Evolutionary conservation across 1,139 yeast species (phyloP), one percentile per base, ranked within the genome.

Genomic region (Blastobotrys persicus): DNA sequence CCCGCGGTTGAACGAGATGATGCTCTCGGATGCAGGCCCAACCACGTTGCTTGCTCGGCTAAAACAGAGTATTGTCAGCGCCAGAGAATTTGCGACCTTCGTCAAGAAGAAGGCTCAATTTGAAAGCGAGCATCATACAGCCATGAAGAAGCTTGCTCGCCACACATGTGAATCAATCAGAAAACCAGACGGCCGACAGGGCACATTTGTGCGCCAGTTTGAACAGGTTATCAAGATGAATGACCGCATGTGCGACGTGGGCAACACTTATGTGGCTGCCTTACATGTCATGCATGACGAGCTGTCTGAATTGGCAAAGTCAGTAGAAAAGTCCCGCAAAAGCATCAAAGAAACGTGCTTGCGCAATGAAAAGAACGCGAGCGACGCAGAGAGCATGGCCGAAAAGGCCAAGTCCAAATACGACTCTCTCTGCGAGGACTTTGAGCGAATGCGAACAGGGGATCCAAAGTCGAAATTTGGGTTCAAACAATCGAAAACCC

Each of bases 401-500:
- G 96, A 88, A 55, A 89, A 91, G 77, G 95, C 98, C 7, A 88
- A 85, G 66, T 73, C 83, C 46, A 88, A 85, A 64, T 91, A 91
- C 66, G 80, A 79, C 63, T 83, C 87, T 51, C 71, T 88, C 32
- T 88, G 96, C 63, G 87, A 83, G 49, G 98, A 92, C 60, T 78
- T 88, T 67, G 97, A 92, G 59, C 83, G 85, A 59, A 77, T 89
- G 49, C 81, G 85, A 60, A 79, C 83, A 47, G 77, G 85, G 0
- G 98, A 91, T 63, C 96, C 96, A 18, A 88, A 85, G 66, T 77
- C 78, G 49, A 88, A 88, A 63, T 65, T 70, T 19, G 80, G 83
- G 16, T 83, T 92, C 60, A 84, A 91, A 31, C 86, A 86, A 62
- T 81, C 83, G 43, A 82, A 88, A 48, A 81, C 95, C 0, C 85